Base-by-base conservation (phyloP, 352 stramenopile genomes). In the Hyphochytrium catenoides region DNA sequence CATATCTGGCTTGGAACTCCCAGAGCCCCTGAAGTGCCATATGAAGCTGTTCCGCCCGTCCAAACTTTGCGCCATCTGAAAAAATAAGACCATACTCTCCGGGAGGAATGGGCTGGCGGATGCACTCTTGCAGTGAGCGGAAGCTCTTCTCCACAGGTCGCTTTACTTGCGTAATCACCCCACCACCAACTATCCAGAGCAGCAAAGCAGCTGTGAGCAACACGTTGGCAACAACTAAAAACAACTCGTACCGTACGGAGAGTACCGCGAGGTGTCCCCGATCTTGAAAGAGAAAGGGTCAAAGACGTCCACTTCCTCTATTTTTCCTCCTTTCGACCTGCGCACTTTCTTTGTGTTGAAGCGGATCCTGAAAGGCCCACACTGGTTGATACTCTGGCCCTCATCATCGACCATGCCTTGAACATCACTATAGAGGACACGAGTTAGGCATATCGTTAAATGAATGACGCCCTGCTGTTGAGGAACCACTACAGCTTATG, bases 281-380 rank as follows among this genome's bases (percentile, higher is more conserved):
- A 82, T 74, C 42, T 78, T 71, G 16, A 82, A 43, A 4, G 63
- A 60, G 31, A 79, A 82, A 18, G 68, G 53, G 32, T 82, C 68
- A 41, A 82, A 82, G 1, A 82, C 68, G 31, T 78, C 64, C 36
- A 70, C 63, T 41, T 78, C 55, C n/a, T n/a, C n/a, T n/a, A n/a
- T n/a, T 46, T 82, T 82, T 41, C 68, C 68, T 36, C 79, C 74
- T n/a, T n/a, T n/a, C n/a, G n/a, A n/a, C 31, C 68, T 65, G 41
- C 73, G 77, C 31, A 76, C 56, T 46, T 82, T 82, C 48, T 74
- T 78, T 46, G 68, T 77, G 19, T 62, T 62, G 54, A 77, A 82
- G 35, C 64, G 51, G 40, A 82, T 77, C 23, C 68, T 62, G 8
- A 62, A 56, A 8, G 68, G 53, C 0, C 64, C 64, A 57, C 73